Evolutionary conservation across 495 filamentous ascomycete species (phyloP), one percentile per base, ranked within the genome.

Genomic region (Clohesyomyces aquaticus): DNA sequence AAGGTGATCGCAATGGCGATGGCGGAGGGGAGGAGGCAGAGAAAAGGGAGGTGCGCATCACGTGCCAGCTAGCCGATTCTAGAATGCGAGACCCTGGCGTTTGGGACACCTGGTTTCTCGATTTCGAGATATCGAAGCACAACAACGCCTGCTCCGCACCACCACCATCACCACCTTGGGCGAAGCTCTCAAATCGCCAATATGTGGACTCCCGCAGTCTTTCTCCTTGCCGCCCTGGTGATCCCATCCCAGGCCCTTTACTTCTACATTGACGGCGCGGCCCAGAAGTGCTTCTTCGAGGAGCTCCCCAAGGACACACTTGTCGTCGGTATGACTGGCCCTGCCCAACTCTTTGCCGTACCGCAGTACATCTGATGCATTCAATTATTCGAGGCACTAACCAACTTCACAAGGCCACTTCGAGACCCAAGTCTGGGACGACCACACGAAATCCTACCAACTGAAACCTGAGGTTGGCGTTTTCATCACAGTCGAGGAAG

Each of bases 261-360:
- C 85, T 96, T 98, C 84, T 97, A 90, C 81, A 86, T 98, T 76
- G 93, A 98, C 71, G 89, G 88, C 66, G 82, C 84, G 16, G 79
- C 81, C 67, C 83, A 87, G 65, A 91, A 90, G 74, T 98, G 94
- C 78, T 98, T 98, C 86, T 96, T 89, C 78, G 94, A 98, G 81
- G 95, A 98, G 77, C 84, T 98, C 47, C 95, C 93, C 50, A 96
- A 98, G 79, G 95, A 97, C 78, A 98, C 94, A 1, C 78, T 98
- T 14, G 93, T 98, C 50, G 92, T 96, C 43, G 94, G 88, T 90
- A 80, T 61, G 81, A 21, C 43, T 18, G 4, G 8, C 21, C 4
- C 43, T 23, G 43, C 21, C 8, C 22, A 57, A 11, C n/a, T 29
- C 29, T 19, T 41, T 28, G 23, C 6, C 16, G 4, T 22, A 3